Conservation (phyloP, 2,329 filamentous ascomycete genomes). For the Cladosporium colombiae region DNA sequence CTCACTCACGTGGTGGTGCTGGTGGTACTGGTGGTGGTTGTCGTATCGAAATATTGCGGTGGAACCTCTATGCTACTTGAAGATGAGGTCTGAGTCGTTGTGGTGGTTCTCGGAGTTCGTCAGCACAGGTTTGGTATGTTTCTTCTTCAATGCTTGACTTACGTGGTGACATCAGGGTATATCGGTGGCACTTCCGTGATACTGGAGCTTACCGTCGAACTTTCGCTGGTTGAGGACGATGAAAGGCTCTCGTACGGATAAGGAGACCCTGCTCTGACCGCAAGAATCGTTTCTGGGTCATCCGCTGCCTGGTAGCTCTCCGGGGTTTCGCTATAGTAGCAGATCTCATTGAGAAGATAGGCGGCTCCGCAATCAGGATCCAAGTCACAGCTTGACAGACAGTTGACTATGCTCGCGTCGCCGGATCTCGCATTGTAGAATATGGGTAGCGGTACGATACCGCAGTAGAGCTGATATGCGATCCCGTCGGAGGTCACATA, state of each 20-base stretch:
- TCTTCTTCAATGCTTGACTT: background rate
- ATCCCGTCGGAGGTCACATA: background rate
- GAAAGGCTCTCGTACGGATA: background rate
- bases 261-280: background rate
- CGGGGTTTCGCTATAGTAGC: background rate
- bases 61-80: background rate
- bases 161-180: background rate
- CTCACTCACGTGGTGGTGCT: background rate
- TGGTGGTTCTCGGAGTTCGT: background rate
- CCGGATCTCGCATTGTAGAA: background rate
- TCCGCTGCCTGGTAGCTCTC: background rate
- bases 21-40: background rate
- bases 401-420: background rate
- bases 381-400: constrained; percentile 3
- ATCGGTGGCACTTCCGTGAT: background rate
- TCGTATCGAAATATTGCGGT: background rate
- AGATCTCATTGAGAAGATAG: background rate
- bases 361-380: background rate
- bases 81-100: background rate
- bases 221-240: background rate
- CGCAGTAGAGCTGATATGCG: background rate
- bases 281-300: background rate
- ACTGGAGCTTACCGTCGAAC: background rate
- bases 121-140: background rate
- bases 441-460: background rate